Evolutionary conservation across 1,284 basidiomycete genomes (phyloP).

Genomic region (Chiua sp.): DNA sequence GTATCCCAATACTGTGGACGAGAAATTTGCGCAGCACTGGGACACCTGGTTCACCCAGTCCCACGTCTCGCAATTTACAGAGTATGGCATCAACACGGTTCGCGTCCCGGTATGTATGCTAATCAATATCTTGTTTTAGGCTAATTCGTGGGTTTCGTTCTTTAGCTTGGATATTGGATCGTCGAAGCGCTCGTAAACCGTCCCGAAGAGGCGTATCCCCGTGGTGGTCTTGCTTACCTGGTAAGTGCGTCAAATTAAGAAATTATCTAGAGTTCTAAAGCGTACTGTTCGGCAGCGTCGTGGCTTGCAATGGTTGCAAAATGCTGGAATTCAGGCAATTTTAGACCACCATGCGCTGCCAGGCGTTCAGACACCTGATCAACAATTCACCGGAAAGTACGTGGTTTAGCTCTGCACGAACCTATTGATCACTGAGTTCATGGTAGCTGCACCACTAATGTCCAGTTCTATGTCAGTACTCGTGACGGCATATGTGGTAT

Average conservation of each 20-base stretch:
- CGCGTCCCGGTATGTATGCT: constrained; percentile 65
- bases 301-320: constrained; percentile 60
- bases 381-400: constrained; percentile 71
- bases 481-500: neutral
- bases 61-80: constrained; percentile 59
- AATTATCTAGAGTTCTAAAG: neutral
- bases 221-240: constrained; percentile 68
- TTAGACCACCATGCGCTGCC: constrained; percentile 81
- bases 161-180: constrained; percentile 81
- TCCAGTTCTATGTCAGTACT: constrained; percentile 69
- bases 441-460: constrained; percentile 64
- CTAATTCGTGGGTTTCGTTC: neutral
- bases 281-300: constrained; percentile 48
- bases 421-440: constrained; percentile 8
- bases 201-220: constrained; percentile 63
- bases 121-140: neutral
- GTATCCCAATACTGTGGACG: constrained; percentile 63
- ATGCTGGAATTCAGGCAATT: constrained; percentile 68
- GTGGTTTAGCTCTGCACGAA: constrained; percentile 21
- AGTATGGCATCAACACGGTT: constrained; percentile 71
- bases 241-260: constrained; percentile 41
- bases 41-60: constrained; percentile 71
- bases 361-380: constrained; percentile 63
- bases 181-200: constrained; percentile 73
- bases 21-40: constrained; percentile 69